Evolutionary conservation across 768 basidiomycete genomes (phyloP).

Genomic region (Galerina sulciceps): DNA sequence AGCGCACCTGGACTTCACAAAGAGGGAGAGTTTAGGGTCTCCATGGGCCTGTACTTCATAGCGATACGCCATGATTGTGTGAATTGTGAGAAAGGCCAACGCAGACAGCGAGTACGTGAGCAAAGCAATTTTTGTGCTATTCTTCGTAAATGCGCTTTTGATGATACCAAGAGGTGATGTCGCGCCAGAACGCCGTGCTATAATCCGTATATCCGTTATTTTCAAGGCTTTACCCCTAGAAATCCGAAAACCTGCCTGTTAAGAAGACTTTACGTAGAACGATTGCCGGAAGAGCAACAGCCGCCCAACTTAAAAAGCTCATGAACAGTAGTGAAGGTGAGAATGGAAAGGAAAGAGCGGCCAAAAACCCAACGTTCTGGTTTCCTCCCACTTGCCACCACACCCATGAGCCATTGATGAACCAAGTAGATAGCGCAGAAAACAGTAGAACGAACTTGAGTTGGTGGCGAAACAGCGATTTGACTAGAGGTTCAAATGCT

Average conservation of each 20-base stretch:
- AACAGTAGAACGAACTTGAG: slow-evolving; percentile 59
- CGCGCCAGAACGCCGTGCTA: slow-evolving; percentile 51
- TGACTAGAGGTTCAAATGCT: slow-evolving; percentile 69
- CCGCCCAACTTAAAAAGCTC: slow-evolving; percentile 49
- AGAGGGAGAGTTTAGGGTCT: slow-evolving; percentile 53
- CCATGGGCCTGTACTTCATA: slow-evolving; percentile 32
- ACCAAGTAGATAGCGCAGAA: slow-evolving; percentile 53
- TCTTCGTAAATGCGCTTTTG: slow-evolving; percentile 48
- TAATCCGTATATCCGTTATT: background rate
- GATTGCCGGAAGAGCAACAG: slow-evolving; percentile 58
- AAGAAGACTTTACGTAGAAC: slow-evolving; percentile 63
- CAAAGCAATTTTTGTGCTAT: slow-evolving; percentile 48
- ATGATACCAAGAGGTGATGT: slow-evolving; percentile 58
- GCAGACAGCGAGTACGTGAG: slow-evolving; percentile 53
- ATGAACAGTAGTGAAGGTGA: slow-evolving; percentile 46
- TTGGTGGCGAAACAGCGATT: slow-evolving; percentile 62
- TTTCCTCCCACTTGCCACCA: slow-evolving; percentile 48
- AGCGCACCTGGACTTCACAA: slow-evolving; percentile 69
- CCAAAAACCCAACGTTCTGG: slow-evolving; percentile 30
- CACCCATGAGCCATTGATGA: slow-evolving; percentile 41
- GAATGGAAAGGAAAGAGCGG: slow-evolving; percentile 40
- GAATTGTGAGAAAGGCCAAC: slow-evolving; percentile 42
- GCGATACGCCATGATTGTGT: slow-evolving; percentile 42
- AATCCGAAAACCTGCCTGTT: slow-evolving; percentile 47
- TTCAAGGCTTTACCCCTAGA: background rate